Evolutionary conservation across 352 stramenopile species (phyloP), one percentile per base, ranked within the genome.

Genomic region (Phytophthora macrochlamydospora): DNA sequence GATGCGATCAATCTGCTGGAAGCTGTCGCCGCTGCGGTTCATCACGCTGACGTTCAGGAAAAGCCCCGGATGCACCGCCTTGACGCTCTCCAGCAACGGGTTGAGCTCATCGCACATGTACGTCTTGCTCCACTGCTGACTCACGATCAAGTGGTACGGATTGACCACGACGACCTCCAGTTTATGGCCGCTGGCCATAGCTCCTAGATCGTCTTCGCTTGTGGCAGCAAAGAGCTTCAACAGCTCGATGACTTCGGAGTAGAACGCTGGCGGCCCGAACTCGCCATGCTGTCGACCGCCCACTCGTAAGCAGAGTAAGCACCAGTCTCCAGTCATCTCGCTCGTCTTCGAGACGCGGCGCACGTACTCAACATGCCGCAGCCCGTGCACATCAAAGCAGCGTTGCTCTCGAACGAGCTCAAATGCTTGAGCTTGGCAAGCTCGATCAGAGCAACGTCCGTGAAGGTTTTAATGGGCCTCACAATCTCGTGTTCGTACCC

Each of bases 301-400:
- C 35, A 40, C 35, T 40, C 35, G 35, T 6, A 40, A 11, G 9
- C 6, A 6, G 9, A 40, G 35, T 11, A 40, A 40, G 35, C 35
- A 40, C 35, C 35, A 40, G 35, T 40, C 35, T 11, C 35, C 35
- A 11, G 35, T 11, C 35, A 40, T 40, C 9, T 40, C 35, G 9
- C 35, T 24, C 79, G 80, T 5, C 91, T 92, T 49, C 12, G 43
- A 30, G 9, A 73, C 53, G 4, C 51, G 58, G 45, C 45, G 62
- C 40, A 79, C 43, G 42, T 76, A 75, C 30, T 59, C 7, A 79
- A 81, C 2, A 78, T 48, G 0, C 69, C 75, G n/a, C 71, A 37
- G 0, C 70, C 69, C 2, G 62, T 73, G 42, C 69, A 79, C 48
- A 76, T 75, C 7, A 81, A 37, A 4, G 49, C 3, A 0, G 55